Percentiles rank a stretch among this genome's conserved stretches.
phyloP scores from a whole-genome alignment of 768 basidiomycete species.

The Dendrothele bispora region DNA sequence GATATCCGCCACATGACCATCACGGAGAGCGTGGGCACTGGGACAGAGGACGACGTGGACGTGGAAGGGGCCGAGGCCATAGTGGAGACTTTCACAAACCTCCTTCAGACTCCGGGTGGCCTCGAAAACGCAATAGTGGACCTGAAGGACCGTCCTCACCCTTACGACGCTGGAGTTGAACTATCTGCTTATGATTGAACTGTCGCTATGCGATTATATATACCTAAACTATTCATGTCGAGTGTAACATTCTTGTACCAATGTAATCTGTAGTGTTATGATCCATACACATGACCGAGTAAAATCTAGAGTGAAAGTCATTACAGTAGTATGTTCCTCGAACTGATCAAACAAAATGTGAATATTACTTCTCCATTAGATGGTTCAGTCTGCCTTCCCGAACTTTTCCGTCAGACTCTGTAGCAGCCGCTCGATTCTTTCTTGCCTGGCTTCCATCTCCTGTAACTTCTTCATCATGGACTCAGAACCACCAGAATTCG shows the following conservation, averaged over 20 bases:
- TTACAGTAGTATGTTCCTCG: no score
- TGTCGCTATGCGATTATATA: no score
- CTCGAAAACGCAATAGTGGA: slow-evolving; percentile 37
- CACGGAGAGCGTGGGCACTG: slow-evolving; percentile 31
- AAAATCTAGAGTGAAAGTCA: no score
- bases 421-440: slow-evolving; percentile 46
- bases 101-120: slow-evolving; percentile 61
- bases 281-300: no score
- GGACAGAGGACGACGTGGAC: slow-evolving; percentile 30
- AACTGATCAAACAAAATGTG: no score
- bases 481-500: slow-evolving; percentile 5
- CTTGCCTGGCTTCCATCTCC: slow-evolving; percentile 43
- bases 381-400: background rate
- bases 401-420: slow-evolving; percentile 29
- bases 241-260: no score
- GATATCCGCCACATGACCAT: slow-evolving; percentile 29
- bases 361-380: no score
- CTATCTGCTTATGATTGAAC: no score
- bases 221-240: no score
- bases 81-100: slow-evolving; percentile 30
- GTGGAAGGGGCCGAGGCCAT: slow-evolving; percentile 16
- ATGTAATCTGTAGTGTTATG: no score
- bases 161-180: no score
- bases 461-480: slow-evolving; percentile 23
- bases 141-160: no score